A percentile compares a stretch with the other conserved stretches of the same genome.
These are phyloP conservation scores for Nissolia schottii DNA, from an alignment of 306 rosid species.

Conservation along the genomic window DNA sequence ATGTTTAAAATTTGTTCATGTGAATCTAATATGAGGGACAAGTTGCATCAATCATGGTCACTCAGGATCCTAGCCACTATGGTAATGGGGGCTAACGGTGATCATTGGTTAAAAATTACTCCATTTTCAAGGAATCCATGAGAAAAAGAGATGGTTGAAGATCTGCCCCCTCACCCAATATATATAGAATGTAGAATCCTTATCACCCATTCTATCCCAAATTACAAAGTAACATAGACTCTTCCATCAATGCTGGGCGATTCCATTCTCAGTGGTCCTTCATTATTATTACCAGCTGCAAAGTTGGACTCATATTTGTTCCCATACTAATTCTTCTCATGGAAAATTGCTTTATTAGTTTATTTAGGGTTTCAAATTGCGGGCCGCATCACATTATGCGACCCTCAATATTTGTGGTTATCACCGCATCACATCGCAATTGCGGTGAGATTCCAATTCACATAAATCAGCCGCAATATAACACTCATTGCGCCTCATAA, in stretches of 20 bases:
- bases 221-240: constrained; percentile 33
- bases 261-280: constrained; percentile 40
- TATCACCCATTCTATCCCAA: constrained; percentile 44
- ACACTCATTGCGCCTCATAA: too few relatives aligned
- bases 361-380: too few relatives aligned
- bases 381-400: too few relatives aligned
- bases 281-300: constrained; percentile 28
- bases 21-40: constrained; percentile 29
- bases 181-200: constrained; percentile 49
- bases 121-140: constrained; percentile 43
- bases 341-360: background rate
- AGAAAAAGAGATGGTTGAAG: constrained; percentile 36
- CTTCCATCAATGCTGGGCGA: constrained; percentile 26
- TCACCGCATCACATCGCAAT: too few relatives aligned
- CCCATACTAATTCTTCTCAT: background rate
- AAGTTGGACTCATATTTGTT: background rate
- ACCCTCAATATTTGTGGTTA: too few relatives aligned
- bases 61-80: constrained; percentile 31
- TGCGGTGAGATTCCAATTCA: too few relatives aligned
- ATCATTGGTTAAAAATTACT: constrained; percentile 56
- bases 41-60: constrained; percentile 38
- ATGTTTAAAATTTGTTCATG: background rate
- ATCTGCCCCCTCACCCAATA: constrained; percentile 28
- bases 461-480: too few relatives aligned
- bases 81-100: constrained; percentile 44